A percentile compares a stretch with the other conserved stretches of the same genome.
These are phyloP conservation scores for Quaeritorhiza haematococci DNA, from an alignment of 371 early-diverging fungal genomes.

Conservation along the genomic window DNA sequence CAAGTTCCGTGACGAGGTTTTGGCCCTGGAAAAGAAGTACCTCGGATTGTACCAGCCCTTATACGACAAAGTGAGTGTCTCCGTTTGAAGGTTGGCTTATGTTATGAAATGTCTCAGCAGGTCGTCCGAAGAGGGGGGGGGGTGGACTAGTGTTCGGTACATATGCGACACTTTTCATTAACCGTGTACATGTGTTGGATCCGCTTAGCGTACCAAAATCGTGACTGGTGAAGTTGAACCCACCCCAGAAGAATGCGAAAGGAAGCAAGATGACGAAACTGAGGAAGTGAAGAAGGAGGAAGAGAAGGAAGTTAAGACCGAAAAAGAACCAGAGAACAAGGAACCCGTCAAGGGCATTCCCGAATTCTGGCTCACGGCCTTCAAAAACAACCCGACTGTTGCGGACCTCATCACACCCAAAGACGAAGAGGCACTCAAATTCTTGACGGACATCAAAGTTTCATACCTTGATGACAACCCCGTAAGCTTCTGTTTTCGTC, in stretches of 20 bases:
- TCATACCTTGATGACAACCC: constrained; percentile 73
- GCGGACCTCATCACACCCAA: constrained; percentile 71
- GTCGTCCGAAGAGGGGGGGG: background rate
- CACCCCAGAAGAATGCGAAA: constrained; percentile 72
- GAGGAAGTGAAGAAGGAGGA: constrained; percentile 9
- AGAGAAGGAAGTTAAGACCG: constrained; percentile 5
- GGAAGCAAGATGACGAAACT: constrained; percentile 29
- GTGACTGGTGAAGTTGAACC: constrained; percentile 79
- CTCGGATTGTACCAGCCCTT: constrained; percentile 72
- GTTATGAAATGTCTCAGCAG: background rate
- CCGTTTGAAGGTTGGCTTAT: background rate
- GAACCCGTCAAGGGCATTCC: constrained; percentile 44
- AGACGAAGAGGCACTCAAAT: constrained; percentile 80
- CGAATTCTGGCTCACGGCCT: constrained; percentile 86
- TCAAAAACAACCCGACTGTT: constrained; percentile 79
- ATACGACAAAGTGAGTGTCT: constrained; percentile 58
- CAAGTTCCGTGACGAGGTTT: constrained; percentile 82
- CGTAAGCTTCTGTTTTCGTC: constrained; percentile 16
- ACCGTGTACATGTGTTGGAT: too few relatives aligned
- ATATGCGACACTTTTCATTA: too few relatives aligned
- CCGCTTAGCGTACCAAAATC: constrained; percentile 58
- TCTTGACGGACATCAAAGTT: constrained; percentile 79
- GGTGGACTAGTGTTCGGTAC: background rate
- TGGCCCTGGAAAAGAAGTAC: constrained; percentile 92
- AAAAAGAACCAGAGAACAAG: background rate